These are phyloP conservation scores for Oemleria cerasiformis DNA, from an alignment of 306 rosid genomes.

Conservation along the genomic window DNA sequence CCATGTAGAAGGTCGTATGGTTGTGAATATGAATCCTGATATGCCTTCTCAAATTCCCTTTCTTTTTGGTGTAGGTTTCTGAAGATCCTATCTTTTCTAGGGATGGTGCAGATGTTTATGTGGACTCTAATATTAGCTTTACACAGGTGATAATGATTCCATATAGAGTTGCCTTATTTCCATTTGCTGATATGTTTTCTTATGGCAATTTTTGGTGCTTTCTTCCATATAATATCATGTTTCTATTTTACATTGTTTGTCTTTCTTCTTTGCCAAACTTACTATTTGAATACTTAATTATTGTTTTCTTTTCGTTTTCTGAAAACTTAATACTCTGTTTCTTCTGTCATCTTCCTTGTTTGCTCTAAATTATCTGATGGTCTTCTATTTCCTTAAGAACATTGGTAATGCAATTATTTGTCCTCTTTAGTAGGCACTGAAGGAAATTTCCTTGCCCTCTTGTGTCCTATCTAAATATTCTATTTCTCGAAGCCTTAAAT, in stretches of 20 bases:
- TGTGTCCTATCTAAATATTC: neutral
- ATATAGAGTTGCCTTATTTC: slow-evolving; percentile 2
- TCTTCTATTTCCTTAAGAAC: neutral
- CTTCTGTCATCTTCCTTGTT: slow-evolving; percentile 6
- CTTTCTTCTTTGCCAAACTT: neutral
- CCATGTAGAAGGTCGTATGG: neutral
- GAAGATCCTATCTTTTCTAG: slow-evolving; percentile 73
- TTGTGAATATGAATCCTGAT: slow-evolving; percentile 15
- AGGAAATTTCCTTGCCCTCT: neutral
- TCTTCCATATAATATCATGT: neutral
- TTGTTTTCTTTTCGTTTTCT: neutral
- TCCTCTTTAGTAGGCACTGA: neutral
- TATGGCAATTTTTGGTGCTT: neutral
- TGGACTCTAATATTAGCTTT: slow-evolving; percentile 88
- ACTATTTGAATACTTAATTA: neutral
- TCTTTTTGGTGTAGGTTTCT: slow-evolving; percentile 58
- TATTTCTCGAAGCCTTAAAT: neutral
- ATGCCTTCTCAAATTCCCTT: slow-evolving; percentile 25
- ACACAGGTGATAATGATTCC: slow-evolving; percentile 64
- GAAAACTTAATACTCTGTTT: neutral
- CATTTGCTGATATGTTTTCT: neutral
- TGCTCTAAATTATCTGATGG: neutral
- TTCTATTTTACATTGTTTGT: neutral
- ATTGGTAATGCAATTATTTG: neutral
- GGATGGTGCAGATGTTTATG: slow-evolving; percentile 88